Percentiles rank a stretch among this genome's conserved stretches.
phyloP scores from a whole-genome alignment of 2,329 filamentous ascomycete genomes.

The Beauveria sp. region DNA sequence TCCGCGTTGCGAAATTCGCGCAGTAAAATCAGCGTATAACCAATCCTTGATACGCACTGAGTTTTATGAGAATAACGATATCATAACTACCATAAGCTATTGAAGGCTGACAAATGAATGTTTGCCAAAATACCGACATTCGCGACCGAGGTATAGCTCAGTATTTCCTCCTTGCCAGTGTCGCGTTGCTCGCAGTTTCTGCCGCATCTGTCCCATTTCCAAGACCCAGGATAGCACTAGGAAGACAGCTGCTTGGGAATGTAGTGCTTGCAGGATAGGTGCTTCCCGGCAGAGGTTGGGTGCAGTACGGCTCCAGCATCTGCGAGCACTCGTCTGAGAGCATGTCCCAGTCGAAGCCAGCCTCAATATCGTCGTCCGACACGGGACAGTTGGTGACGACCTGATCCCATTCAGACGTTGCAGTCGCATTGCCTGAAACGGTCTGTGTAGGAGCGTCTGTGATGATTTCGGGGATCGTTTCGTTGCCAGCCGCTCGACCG shows the following conservation, averaged over 20 bases:
- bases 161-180: not conserved
- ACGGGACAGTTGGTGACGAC: not conserved
- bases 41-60: not conserved
- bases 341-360: conserved; percentile 1
- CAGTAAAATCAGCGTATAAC: not conserved
- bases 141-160: not conserved
- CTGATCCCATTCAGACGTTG: not conserved
- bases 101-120: not conserved
- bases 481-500: not conserved
- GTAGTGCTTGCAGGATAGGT: not conserved
- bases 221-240: not conserved
- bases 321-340: not conserved
- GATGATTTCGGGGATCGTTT: not conserved
- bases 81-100: not conserved
- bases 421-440: not conserved
- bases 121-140: no score
- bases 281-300: not conserved
- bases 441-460: not conserved
- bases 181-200: not conserved
- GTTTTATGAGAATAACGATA: not conserved
- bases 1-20: not conserved
- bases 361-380: not conserved
- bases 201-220: not conserved
- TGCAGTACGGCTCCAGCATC: not conserved
- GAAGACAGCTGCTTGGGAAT: not conserved